Evolutionary conservation across 2,329 filamentous ascomycete genomes (phyloP), one percentile per base, ranked within the genome.

Genomic region (Paraphaeosphaeria minitans): DNA sequence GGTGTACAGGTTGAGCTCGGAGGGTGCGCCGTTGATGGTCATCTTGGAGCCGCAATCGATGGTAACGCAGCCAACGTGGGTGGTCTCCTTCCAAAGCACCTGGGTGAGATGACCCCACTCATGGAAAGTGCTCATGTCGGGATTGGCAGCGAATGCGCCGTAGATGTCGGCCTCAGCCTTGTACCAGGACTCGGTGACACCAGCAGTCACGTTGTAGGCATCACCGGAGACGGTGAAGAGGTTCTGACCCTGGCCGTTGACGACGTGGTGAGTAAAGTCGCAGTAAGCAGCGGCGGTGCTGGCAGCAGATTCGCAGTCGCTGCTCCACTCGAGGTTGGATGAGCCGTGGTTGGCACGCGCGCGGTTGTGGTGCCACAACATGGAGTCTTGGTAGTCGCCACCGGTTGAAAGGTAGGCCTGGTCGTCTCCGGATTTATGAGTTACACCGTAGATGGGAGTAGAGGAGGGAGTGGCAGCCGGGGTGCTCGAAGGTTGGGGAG

Each of bases 131-230:
- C 63, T 80, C 75, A 93, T 91, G 7, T 70, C 35, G 58, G 50
- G 53, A 13, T 35, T 29, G 2, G 27, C 31, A 5, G 10, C 42
- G 48, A 42, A 43, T 16, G 42, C 43, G 46, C 19, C 21, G 55
- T 60, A 62, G 33, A 72, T 49, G 72, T 81, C 82, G 58, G 77
- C 72, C 66, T 97, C 92, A 69, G 85, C 85, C 76, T 95, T 92
- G 85, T 97, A 97, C 92, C 95, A 97, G 79, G 89, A 83, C 75
- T 94, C 85, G 70, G 88, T 91, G 73, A 94, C 88, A 66, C 89
- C 87, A 63, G 84, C 82, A 55, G 87, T 86, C 62, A 91, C 82
- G 48, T 87, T 84, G 60, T 73, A 75, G 76, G 78, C 57, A n/a
- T 79, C 75, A 2, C 77, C 71, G 60, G 85, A 83, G 65, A 88